Percentiles rank a stretch among this genome's conserved stretches.
These are phyloP conservation scores for Fusarium algeriense DNA, from an alignment of 2,329 filamentous ascomycete genomes.

Conservation along the genomic window DNA sequence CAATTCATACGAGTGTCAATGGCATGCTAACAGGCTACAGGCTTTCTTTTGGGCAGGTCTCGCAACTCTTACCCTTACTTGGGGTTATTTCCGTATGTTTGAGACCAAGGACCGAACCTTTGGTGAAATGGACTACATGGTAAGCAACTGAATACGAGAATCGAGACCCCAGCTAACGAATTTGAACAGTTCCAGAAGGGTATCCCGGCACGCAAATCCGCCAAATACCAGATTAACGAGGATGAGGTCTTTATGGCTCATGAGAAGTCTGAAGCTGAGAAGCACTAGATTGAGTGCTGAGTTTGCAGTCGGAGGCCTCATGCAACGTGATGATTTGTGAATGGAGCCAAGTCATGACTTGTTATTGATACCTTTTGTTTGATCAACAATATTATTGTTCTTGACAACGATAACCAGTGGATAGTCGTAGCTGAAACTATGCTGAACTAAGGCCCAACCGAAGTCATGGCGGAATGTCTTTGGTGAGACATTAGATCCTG, in stretches of 20 bases:
- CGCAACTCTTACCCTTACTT: slow-evolving; percentile 54
- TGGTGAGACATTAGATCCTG: slow-evolving; percentile 26
- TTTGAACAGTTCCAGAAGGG: slow-evolving; percentile 51
- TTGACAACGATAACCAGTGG: slow-evolving; percentile 8
- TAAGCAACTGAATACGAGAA: slow-evolving; percentile 21
- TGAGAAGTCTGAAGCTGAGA: slow-evolving; percentile 27
- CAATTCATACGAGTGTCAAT: not conserved
- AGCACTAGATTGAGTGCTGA: slow-evolving; percentile 16
- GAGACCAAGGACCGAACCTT: slow-evolving; percentile 61
- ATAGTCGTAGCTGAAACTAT: slow-evolving; percentile 17
- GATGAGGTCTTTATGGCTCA: slow-evolving; percentile 50
- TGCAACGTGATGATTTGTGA: not conserved
- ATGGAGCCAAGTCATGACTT: not conserved
- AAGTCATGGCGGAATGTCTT: slow-evolving; percentile 16
- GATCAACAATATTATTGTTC: slow-evolving; percentile 5
- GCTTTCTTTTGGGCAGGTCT: slow-evolving; percentile 59
- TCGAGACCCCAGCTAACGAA: slow-evolving; percentile 22
- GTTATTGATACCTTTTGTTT: slow-evolving; percentile 24
- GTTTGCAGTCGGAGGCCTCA: slow-evolving; percentile 1
- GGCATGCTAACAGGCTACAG: slow-evolving; percentile 37
- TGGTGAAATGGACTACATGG: slow-evolving; percentile 60
- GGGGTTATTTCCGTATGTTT: slow-evolving; percentile 59
- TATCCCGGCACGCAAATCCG: slow-evolving; percentile 55
- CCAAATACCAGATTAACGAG: slow-evolving; percentile 52
- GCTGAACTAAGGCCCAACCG: slow-evolving; percentile 4